Evolutionary conservation across 2,329 filamentous ascomycete species (phyloP).

Genomic region (Penicillium glabrum): DNA sequence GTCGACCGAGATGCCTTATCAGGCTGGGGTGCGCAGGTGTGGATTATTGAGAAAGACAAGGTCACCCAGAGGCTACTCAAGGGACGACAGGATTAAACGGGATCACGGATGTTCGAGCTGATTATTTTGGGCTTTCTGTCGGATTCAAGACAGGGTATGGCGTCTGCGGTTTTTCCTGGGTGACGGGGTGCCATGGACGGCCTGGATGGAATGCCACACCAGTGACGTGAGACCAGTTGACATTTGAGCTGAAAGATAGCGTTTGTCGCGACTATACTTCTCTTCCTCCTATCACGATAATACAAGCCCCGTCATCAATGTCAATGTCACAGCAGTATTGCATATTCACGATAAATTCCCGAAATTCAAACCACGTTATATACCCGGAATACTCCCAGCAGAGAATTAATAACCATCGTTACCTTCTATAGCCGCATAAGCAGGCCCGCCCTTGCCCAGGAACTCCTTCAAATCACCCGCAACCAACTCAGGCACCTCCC

Average conservation of each 20-base stretch:
- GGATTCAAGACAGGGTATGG: conserved; percentile 25
- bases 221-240: conserved; percentile 15
- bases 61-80: conserved; percentile 98
- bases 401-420: conserved; percentile 33
- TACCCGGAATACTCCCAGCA: not conserved
- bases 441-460: conserved; percentile 45
- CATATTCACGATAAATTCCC: not conserved
- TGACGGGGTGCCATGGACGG: conserved; percentile 20
- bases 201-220: conserved; percentile 16
- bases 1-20: conserved; percentile 95
- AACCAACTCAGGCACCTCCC: conserved; percentile 50
- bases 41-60: conserved; percentile 99
- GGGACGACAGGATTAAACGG: conserved; percentile 81
- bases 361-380: not conserved
- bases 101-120: conserved; percentile 12
- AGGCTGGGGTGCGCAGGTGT: conserved; percentile 97
- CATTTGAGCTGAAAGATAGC: conserved; percentile 9
- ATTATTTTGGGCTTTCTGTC: conserved; percentile 28
- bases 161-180: conserved; percentile 29
- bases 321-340: conserved; percentile 15
- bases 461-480: conserved; percentile 49
- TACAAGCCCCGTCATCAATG: conserved; percentile 22
- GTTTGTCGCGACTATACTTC: conserved; percentile 16
- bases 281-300: conserved; percentile 25
- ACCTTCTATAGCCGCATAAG: conserved; percentile 34